These are phyloP conservation scores for Neurospora intermedia DNA, from an alignment of 495 filamentous ascomycete species.

Conservation along the genomic window DNA sequence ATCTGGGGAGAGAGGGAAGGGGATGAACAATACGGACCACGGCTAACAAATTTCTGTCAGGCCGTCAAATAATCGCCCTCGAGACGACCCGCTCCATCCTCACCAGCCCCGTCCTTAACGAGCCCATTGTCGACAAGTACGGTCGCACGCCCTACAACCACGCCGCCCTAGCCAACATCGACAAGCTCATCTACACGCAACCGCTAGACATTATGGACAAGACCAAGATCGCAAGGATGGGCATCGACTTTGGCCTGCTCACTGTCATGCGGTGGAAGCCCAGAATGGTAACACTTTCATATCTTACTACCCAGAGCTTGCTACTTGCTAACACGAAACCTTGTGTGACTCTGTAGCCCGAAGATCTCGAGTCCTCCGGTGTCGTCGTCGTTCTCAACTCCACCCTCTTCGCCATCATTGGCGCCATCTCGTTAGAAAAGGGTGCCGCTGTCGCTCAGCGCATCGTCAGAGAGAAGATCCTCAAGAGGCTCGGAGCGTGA, in stretches of 20 bases:
- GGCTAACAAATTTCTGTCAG: slow-evolving; percentile 28
- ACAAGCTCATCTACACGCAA: slow-evolving; percentile 49
- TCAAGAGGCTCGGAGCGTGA: slow-evolving; percentile 34
- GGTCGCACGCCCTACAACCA: slow-evolving; percentile 60
- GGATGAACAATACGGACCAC: slow-evolving; percentile 2
- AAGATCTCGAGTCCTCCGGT: slow-evolving; percentile 62
- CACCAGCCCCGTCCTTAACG: slow-evolving; percentile 23
- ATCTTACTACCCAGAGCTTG: neutral
- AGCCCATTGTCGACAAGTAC: slow-evolving; percentile 29
- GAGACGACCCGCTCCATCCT: slow-evolving; percentile 68
- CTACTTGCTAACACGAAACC: slow-evolving; percentile 10
- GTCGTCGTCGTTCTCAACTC: slow-evolving; percentile 59
- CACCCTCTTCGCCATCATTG: slow-evolving; percentile 73
- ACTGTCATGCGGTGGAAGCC: slow-evolving; percentile 83
- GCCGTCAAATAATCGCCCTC: slow-evolving; percentile 68
- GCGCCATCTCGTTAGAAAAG: slow-evolving; percentile 75
- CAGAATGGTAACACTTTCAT: slow-evolving; percentile 44
- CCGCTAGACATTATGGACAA: slow-evolving; percentile 47
- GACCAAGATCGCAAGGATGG: slow-evolving; percentile 53
- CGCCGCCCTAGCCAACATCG: slow-evolving; percentile 58
- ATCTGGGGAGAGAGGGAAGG: slow-evolving; percentile 47
- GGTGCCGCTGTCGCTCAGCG: slow-evolving; percentile 68
- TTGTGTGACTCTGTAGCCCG: slow-evolving; percentile 40
- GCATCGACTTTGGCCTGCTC: slow-evolving; percentile 54
- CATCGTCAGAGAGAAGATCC: slow-evolving; percentile 65